These are phyloP conservation scores for Biscogniauxia marginata DNA, from an alignment of 2,329 filamentous ascomycete genomes.

Conservation along the genomic window DNA sequence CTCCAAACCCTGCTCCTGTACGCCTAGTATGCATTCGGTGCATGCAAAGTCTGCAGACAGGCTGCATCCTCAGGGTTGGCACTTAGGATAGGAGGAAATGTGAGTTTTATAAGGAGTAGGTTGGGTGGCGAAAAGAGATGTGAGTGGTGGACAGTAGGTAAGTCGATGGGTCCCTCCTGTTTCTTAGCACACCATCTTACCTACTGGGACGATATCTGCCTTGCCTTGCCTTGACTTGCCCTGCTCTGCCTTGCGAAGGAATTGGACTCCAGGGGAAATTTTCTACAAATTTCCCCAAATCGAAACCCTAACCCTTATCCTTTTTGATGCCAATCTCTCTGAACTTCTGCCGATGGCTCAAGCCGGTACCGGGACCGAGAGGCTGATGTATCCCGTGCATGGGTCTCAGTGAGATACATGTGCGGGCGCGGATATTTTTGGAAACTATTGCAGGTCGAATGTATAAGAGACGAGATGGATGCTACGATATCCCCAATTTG, in stretches of 20 bases:
- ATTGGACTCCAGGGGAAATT: no score
- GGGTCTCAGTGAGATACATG: neutral
- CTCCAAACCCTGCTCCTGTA: neutral
- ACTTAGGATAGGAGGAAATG: neutral
- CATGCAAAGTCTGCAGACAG: neutral
- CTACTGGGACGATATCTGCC: neutral
- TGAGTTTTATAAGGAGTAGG: neutral
- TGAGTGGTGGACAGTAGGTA: neutral
- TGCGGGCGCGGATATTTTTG: neutral
- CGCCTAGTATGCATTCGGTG: neutral
- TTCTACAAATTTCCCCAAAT: neutral
- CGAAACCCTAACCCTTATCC: neutral
- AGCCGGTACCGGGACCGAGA: no score
- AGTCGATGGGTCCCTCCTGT: neutral
- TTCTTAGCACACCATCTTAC: neutral
- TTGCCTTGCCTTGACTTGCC: neutral
- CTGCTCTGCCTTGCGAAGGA: no score
- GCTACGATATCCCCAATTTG: neutral
- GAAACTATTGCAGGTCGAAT: neutral
- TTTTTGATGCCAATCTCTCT: neutral
- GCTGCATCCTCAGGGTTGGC: neutral
- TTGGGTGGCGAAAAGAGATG: neutral
- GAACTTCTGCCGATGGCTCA: neutral
- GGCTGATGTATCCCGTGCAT: neutral
- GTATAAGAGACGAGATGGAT: neutral